Base-by-base conservation (phyloP, 2,329 filamentous ascomycete species). In the Hypoxylon sp. region DNA sequence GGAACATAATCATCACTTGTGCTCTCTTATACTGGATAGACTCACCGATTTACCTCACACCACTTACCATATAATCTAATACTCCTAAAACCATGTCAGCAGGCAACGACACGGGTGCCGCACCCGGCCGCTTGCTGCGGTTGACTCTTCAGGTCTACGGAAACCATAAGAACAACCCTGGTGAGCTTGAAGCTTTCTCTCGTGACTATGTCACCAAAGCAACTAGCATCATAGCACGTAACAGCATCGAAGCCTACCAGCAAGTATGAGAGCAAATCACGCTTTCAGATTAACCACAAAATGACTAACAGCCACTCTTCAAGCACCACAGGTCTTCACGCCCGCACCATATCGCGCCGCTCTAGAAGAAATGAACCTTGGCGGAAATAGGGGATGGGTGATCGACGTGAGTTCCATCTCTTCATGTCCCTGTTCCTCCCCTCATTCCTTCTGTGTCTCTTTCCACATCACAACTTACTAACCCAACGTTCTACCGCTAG, bases 321-420 rank as follows among this genome's bases (percentile, higher is more conserved):
- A 36, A 49, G 1, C 17, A 10, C 6, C 14, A 3, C 3, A 57
- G 43, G 38, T 49, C 43, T 63, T 32, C n/a, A 52, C 50, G 2
- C 55, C 49, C 2, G 17, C 36, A 5, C 56, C 45, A 13, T 58
- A 52, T 17, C 57, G 60, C 13, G 57, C 38, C 2, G 46, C 51
- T 1, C 5, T 67, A 4, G 60, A 63, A 1, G 60, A 63, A 17
- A 63, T 63, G 60, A 67, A 49, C 13, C 49, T 45, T 23, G 19
- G 38, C 2, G 21, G 45, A 9, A 57, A 60, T 19, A 5, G 34
- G 5, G 38, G 48, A 11, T 60, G 50, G 64, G 45, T 60, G 1
- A 7, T 67, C n/a, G 59, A 59, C 17, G 53, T 63, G 5, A 45
- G 59, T 55, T 28, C 25, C 3, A n/a, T 43, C 23, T 50, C 34